A percentile compares a stretch with the other conserved stretches of the same genome.
phyloP scores from a whole-genome alignment of 176 grass and related monocot genomes.

The Leersia perrieri region DNA sequence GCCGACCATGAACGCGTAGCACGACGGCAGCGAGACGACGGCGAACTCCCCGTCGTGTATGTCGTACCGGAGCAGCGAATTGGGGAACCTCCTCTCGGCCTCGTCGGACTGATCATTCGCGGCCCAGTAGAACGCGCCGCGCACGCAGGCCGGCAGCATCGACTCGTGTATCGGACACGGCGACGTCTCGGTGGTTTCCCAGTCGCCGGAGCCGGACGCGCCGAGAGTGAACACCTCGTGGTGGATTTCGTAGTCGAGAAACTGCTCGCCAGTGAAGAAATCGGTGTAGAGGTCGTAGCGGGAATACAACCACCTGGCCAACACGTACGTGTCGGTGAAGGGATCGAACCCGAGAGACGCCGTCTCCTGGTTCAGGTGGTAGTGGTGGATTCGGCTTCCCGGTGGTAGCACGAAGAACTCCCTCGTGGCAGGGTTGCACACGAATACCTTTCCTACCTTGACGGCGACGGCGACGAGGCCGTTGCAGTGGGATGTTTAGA shows the following conservation, averaged over 20 bases:
- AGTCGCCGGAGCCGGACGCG: not conserved
- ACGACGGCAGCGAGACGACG: too few species aligned
- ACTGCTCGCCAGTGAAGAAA: not conserved
- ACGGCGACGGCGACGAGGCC: constrained; percentile 15
- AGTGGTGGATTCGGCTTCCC: not conserved
- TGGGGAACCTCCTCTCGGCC: not conserved
- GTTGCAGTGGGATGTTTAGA: constrained; percentile 15
- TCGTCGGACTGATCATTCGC: too few species aligned
- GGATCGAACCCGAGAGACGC: not conserved
- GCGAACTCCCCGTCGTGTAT: too few species aligned
- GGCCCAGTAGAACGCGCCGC: not conserved
- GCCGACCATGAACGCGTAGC: too few species aligned
- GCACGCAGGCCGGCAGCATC: not conserved
- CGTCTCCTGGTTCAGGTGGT: not conserved
- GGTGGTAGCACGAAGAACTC: constrained; percentile 10
- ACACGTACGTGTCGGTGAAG: not conserved
- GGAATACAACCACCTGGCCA: constrained; percentile 21
- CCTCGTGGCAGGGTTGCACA: constrained; percentile 22
- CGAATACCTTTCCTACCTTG: not conserved
- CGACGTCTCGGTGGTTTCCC: not conserved
- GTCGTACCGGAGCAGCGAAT: not conserved
- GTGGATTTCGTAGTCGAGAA: not conserved
- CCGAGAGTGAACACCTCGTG: constrained; percentile 9
- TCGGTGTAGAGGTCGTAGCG: not conserved
- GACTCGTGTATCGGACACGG: not conserved